Percentiles rank a stretch among this genome's conserved stretches.
Evolutionary conservation across 2,329 filamentous ascomycete species (phyloP).

Genomic region (Metarhizium anisopliae): DNA sequence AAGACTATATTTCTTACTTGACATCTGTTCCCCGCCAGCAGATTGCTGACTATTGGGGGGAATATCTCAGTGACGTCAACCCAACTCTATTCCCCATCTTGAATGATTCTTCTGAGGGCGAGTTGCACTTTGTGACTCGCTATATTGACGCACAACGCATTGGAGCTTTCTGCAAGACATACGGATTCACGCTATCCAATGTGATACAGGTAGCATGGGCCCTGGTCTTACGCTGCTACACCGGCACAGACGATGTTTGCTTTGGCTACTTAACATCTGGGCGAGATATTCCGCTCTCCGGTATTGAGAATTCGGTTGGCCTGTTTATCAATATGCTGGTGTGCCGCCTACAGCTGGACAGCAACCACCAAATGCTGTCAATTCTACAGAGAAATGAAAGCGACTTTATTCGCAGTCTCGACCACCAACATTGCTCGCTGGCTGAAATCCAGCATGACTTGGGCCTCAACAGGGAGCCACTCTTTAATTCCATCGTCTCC

Average conservation of each 20-base stretch:
- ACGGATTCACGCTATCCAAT: not conserved
- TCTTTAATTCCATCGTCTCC: not conserved
- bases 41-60: too few relatives aligned
- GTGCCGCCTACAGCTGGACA: not conserved
- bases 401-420: not conserved
- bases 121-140: too few relatives aligned
- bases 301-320: not conserved
- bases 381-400: not conserved
- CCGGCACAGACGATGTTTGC: not conserved
- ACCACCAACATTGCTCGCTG: not conserved
- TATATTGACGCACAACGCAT: too few relatives aligned
- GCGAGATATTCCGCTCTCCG: not conserved
- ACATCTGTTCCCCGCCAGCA: too few relatives aligned
- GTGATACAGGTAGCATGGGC: slow-evolving; percentile 4
- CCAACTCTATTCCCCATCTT: too few relatives aligned
- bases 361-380: not conserved
- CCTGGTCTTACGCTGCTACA: slow-evolving; percentile 2
- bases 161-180: too few relatives aligned
- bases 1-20: too few relatives aligned
- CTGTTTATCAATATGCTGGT: not conserved
- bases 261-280: not conserved
- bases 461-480: not conserved
- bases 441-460: not conserved
- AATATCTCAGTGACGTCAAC: too few relatives aligned
- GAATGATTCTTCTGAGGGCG: too few relatives aligned